These are phyloP conservation scores for Sporisorium reilianum DNA, from an alignment of 1,284 basidiomycete genomes.

Conservation along the genomic window DNA sequence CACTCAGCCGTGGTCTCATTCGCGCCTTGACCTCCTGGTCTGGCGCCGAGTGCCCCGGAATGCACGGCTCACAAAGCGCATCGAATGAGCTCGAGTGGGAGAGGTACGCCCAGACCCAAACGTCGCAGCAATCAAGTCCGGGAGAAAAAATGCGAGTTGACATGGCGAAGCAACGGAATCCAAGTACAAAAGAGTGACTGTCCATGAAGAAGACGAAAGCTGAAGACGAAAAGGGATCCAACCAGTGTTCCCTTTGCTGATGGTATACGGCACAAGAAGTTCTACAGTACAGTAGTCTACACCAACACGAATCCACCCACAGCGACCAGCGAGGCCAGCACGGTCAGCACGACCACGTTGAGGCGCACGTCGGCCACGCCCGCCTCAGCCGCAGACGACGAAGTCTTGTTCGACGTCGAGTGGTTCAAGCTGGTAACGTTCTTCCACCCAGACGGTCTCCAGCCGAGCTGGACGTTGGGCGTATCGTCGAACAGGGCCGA, in stretches of 20 bases:
- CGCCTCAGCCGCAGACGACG: background rate
- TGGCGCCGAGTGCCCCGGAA: too few relatives aligned
- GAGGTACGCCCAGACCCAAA: background rate
- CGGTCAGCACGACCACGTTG: background rate
- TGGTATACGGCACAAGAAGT: background rate
- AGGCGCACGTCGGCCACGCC: background rate
- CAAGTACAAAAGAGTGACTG: background rate
- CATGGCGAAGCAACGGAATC: background rate
- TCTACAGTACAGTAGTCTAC: background rate
- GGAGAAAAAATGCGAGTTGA: background rate
- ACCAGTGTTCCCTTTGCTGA: background rate
- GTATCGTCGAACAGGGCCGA: conserved; percentile 59
- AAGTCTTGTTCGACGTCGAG: conserved; percentile 3
- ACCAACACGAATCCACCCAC: background rate
- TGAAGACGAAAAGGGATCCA: background rate
- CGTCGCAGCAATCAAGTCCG: background rate
- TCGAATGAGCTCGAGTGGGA: background rate
- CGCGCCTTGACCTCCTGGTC: too few relatives aligned
- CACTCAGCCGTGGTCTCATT: too few relatives aligned
- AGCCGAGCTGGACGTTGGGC: conserved; percentile 58
- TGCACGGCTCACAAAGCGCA: too few relatives aligned
- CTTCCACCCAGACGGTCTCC: conserved; percentile 64
- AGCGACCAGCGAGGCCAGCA: background rate
- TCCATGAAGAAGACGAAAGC: background rate
- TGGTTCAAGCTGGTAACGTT: conserved; percentile 28